phyloP scores from a whole-genome alignment of 2,329 filamentous ascomycete species.

The Nothopassalora personata region DNA sequence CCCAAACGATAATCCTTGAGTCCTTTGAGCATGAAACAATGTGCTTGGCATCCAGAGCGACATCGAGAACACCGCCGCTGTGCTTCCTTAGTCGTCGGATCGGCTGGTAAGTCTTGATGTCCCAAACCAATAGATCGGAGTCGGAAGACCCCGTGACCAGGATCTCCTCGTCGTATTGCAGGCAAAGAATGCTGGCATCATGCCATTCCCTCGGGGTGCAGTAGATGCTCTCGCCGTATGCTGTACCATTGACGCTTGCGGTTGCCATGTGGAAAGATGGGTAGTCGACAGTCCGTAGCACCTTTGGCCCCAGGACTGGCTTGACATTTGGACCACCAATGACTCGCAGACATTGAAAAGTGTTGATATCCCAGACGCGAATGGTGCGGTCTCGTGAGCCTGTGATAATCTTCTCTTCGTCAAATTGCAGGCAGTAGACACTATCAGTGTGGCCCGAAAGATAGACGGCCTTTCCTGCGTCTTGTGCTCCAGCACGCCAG shows the following conservation, averaged over 20 bases:
- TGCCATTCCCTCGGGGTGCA: slow-evolving; percentile 58
- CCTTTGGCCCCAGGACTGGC: slow-evolving; percentile 44
- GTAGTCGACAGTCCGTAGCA: slow-evolving; percentile 40
- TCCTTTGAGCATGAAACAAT: slow-evolving; percentile 98
- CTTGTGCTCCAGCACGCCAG: slow-evolving; percentile 64
- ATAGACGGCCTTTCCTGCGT: slow-evolving; percentile 73
- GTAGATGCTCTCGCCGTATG: slow-evolving; percentile 44
- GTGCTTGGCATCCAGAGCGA: slow-evolving; percentile 85
- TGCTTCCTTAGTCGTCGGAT: slow-evolving; percentile 74
- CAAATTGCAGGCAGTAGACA: slow-evolving; percentile 96
- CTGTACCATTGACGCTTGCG: slow-evolving; percentile 44
- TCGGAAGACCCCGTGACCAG: slow-evolving; percentile 95
- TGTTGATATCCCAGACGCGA: slow-evolving; percentile 91
- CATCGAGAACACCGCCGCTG: slow-evolving; percentile 82
- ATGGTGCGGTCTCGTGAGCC: slow-evolving; percentile 94
- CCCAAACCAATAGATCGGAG: slow-evolving; percentile 84
- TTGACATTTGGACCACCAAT: slow-evolving; percentile 69
- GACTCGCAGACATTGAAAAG: slow-evolving; percentile 75
- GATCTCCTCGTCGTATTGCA: slow-evolving; percentile 89
- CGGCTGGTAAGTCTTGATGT: slow-evolving; percentile 74
- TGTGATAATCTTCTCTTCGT: slow-evolving; percentile 96
- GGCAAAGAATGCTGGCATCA: slow-evolving; percentile 85
- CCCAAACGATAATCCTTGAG: slow-evolving; percentile 88
- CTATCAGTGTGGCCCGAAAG: slow-evolving; percentile 91
- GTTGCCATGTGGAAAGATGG: slow-evolving; percentile 36